phyloP scores from a whole-genome alignment of 2,329 filamentous ascomycete genomes.

The Trichoderma sp. region DNA sequence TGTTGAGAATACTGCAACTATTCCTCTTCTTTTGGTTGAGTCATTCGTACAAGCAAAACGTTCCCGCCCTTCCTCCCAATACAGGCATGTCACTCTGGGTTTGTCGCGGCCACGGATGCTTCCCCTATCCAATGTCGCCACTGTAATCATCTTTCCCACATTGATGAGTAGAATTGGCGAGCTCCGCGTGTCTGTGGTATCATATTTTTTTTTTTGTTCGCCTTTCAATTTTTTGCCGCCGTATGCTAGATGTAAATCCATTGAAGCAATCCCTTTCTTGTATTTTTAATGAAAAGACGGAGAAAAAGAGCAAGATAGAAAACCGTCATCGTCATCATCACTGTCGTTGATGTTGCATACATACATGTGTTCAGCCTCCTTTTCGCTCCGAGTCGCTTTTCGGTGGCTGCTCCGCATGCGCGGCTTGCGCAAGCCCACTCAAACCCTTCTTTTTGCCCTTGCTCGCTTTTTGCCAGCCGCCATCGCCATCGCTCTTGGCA shows the following conservation, averaged over 20 bases:
- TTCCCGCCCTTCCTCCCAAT: neutral
- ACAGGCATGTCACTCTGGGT: neutral
- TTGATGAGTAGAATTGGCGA: neutral
- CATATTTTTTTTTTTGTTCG: neutral
- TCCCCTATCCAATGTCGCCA: constrained; percentile 24
- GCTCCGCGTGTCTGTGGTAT: neutral
- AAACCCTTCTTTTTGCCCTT: constrained; percentile 49
- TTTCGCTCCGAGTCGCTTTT: constrained; percentile 63
- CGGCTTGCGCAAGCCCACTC: constrained; percentile 32
- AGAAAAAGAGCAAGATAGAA: neutral
- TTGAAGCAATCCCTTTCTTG: neutral
- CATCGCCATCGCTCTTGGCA: constrained; percentile 57
- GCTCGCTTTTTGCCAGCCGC: constrained; percentile 61
- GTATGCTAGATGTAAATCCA: neutral
- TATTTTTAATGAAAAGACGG: neutral
- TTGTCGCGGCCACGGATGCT: neutral
- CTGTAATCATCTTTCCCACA: neutral
- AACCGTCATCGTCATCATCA: constrained; percentile 4
- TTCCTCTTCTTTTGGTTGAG: neutral
- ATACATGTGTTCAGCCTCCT: constrained; percentile 52
- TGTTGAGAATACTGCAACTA: neutral
- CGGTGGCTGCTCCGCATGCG: constrained; percentile 55
- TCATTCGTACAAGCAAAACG: constrained; percentile 1
- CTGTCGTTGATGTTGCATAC: neutral
- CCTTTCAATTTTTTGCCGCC: neutral